Conservation (phyloP, 345 rosid genomes). For the Noccaea bulbosa region DNA sequence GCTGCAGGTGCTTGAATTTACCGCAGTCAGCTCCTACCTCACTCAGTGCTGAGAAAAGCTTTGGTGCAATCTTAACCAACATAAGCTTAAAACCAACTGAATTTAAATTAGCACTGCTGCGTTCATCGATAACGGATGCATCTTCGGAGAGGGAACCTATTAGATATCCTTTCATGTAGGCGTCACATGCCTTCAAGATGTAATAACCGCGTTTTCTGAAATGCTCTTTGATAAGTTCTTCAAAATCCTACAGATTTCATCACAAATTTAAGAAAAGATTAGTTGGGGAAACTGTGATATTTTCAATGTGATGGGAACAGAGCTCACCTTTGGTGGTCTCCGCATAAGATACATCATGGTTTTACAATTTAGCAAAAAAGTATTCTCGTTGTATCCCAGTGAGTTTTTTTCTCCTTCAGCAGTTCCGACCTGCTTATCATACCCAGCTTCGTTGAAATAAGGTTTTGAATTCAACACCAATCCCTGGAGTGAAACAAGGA, state of each 20-base stretch:
- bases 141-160: conserved; percentile 87
- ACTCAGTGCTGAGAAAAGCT: conserved; percentile 63
- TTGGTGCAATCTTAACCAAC: conserved; percentile 83
- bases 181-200: conserved; percentile 91
- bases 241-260: conserved; percentile 66
- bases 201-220: conserved; percentile 81
- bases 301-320: background rate
- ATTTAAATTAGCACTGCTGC: conserved; percentile 57
- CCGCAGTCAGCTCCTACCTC: conserved; percentile 74
- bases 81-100: conserved; percentile 96
- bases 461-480: conserved; percentile 94
- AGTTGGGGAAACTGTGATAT: conserved; percentile 1
- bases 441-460: conserved; percentile 98
- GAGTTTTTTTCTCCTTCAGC: conserved; percentile 99
- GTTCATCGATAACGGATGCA: conserved; percentile 53
- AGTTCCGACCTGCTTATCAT: conserved; percentile 89
- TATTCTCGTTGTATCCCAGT: conserved; percentile 83
- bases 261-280: background rate
- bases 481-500: conserved; percentile 96
- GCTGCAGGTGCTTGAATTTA: conserved; percentile 55
- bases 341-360: conserved; percentile 91
- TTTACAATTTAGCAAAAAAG: conserved; percentile 94
- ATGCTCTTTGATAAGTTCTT: conserved; percentile 74
- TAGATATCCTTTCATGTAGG: conserved; percentile 88
- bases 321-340: conserved; percentile 79